Conservation (phyloP, 129 eudicot genomes). For the Pittosporum tobira region DNA sequence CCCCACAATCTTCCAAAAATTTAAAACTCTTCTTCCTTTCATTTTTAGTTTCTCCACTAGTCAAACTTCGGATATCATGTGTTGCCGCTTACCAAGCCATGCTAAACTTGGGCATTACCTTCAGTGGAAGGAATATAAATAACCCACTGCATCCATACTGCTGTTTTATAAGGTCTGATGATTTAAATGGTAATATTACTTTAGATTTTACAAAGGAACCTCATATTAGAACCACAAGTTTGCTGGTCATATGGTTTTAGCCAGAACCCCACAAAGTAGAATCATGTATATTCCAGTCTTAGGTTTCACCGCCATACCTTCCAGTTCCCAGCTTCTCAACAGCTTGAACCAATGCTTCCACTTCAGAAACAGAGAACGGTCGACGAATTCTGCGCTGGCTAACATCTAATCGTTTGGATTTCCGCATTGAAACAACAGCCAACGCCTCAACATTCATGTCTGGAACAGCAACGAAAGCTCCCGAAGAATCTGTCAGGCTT, state of each 20-base stretch:
- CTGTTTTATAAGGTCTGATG: neutral
- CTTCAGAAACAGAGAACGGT: conserved; percentile 85
- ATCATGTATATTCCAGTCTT: neutral
- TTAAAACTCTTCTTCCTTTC: no score
- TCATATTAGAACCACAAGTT: no score
- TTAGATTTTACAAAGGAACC: neutral
- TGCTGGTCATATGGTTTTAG: neutral
- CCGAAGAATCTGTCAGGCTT: conserved; percentile 44
- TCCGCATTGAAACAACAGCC: conserved; percentile 52
- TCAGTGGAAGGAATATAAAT: no score
- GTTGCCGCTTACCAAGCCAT: no score
- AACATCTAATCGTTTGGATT: conserved; percentile 55
- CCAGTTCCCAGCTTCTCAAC: conserved; percentile 95
- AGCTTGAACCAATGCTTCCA: conserved; percentile 93
- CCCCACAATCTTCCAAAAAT: no score
- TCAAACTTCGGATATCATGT: no score
- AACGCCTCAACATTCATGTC: conserved; percentile 32
- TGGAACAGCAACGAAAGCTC: conserved; percentile 57
- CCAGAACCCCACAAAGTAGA: neutral
- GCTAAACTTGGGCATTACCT: no score
- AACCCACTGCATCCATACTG: no score
- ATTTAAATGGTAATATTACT: neutral
- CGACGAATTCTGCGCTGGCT: conserved; percentile 89
- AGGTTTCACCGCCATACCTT: conserved; percentile 23
- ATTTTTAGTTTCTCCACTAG: no score